These are phyloP conservation scores for Phytophthora uliginosa DNA, from an alignment of 352 stramenopile genomes.

Conservation along the genomic window DNA sequence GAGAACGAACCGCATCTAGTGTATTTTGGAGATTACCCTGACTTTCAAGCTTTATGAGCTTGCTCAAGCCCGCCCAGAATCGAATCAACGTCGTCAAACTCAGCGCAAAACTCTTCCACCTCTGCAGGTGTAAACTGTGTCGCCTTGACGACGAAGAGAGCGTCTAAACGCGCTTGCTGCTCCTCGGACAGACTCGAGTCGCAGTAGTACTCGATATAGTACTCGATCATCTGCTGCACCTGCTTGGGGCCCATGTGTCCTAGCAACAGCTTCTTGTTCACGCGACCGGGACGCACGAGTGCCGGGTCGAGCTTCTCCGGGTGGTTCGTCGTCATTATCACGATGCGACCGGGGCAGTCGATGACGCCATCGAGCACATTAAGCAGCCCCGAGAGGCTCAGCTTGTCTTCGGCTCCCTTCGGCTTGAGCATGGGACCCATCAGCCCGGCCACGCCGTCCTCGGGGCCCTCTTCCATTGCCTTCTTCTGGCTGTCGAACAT, in stretches of 20 bases:
- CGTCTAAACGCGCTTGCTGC: conserved; percentile 29
- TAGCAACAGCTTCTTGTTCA: conserved; percentile 91
- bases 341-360: conserved; percentile 89
- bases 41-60: not conserved
- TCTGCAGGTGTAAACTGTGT: conserved; percentile 50
- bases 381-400: conserved; percentile 87
- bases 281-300: conserved; percentile 90
- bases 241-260: conserved; percentile 63
- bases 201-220: conserved; percentile 86
- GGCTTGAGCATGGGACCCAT: conserved; percentile 40
- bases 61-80: conserved; percentile 40
- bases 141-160: conserved; percentile 14
- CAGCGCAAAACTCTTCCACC: conserved; percentile 62
- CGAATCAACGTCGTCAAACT: conserved; percentile 48
- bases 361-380: conserved; percentile 95
- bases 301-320: conserved; percentile 94
- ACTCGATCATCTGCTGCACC: conserved; percentile 76
- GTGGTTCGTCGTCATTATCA: conserved; percentile 96
- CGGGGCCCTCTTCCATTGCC: conserved; percentile 23
- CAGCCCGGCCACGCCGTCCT: conserved; percentile 31
- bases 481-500: no score
- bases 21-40: not conserved
- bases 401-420: conserved; percentile 53
- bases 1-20: not conserved
- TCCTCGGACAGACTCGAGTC: conserved; percentile 35